These are phyloP conservation scores for Copromyces sp. DNA, from an alignment of 495 filamentous ascomycete species.

Conservation along the genomic window DNA sequence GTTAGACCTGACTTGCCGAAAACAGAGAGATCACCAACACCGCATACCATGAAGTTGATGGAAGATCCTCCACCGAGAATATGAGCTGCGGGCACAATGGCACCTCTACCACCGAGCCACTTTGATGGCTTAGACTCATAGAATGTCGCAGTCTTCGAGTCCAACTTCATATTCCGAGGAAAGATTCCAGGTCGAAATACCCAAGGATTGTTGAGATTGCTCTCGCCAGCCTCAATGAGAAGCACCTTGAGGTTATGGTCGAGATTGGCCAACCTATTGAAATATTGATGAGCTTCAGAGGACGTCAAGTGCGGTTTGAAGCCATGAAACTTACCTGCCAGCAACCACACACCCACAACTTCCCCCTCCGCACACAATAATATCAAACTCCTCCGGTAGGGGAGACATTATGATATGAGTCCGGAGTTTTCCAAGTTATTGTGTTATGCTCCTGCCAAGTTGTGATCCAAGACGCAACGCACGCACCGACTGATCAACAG, in stretches of 20 bases:
- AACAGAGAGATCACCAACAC: not conserved
- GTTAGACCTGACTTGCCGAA: slow-evolving; percentile 2
- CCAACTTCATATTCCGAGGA: slow-evolving; percentile 45
- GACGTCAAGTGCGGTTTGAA: not conserved
- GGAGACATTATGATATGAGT: slow-evolving; percentile 23
- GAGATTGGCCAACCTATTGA: slow-evolving; percentile 57
- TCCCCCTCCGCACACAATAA: slow-evolving; percentile 70
- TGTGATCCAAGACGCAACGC: not conserved
- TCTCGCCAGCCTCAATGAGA: slow-evolving; percentile 70
- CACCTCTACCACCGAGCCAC: slow-evolving; percentile 58
- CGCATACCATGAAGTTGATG: slow-evolving; percentile 66
- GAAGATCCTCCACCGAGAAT: slow-evolving; percentile 69
- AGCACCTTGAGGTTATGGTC: slow-evolving; percentile 74
- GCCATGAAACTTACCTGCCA: slow-evolving; percentile 36
- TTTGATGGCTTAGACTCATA: slow-evolving; percentile 70
- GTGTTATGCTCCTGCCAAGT: not conserved
- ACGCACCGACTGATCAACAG: not conserved
- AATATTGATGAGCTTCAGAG: slow-evolving; percentile 1
- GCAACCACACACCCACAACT: slow-evolving; percentile 69
- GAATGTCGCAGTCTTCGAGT: slow-evolving; percentile 79
- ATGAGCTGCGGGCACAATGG: slow-evolving; percentile 71
- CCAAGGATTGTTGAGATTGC: slow-evolving; percentile 77
- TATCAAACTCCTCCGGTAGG: slow-evolving; percentile 65
- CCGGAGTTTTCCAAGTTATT: not conserved
- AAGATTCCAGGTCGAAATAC: slow-evolving; percentile 72